Conservation (phyloP, 345 rosid genomes). For the Gossypium herbaceum region DNA sequence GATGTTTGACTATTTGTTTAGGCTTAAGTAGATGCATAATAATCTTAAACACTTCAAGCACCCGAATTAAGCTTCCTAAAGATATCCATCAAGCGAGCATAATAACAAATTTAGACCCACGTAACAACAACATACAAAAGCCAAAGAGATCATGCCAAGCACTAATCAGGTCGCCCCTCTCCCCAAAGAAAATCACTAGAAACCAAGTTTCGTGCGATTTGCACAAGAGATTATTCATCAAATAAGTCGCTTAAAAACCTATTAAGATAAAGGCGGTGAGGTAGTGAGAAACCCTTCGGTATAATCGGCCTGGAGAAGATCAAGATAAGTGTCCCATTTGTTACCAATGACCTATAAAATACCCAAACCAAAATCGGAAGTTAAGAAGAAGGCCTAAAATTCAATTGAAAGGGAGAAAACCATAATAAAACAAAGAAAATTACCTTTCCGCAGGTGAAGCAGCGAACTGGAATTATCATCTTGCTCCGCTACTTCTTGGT, state of each 20-base stretch:
- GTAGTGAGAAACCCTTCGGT: conserved; percentile 48
- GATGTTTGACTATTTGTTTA: not conserved
- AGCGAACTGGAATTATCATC: conserved; percentile 81
- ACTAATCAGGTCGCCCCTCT: not conserved
- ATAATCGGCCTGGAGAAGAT: conserved; percentile 73
- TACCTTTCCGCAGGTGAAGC: conserved; percentile 82
- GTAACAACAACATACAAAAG: not conserved
- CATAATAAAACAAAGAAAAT: not conserved
- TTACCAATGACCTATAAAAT: conserved; percentile 59
- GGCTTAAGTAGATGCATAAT: not conserved
- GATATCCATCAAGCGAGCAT: not conserved
- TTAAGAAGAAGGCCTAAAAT: conserved; percentile 12
- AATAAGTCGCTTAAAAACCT: not conserved
- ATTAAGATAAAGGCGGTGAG: not conserved
- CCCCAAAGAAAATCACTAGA: not conserved
- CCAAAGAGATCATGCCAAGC: not conserved
- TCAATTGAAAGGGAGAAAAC: not conserved
- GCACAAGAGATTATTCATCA: not conserved
- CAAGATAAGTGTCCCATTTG: conserved; percentile 80
- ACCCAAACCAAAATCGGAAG: not conserved
- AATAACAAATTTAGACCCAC: not conserved
- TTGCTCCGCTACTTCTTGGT: conserved; percentile 2
- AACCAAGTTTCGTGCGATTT: not conserved
- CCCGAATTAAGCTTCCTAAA: not conserved
- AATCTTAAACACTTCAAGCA: not conserved